Evolutionary conservation across 1,284 basidiomycete genomes (phyloP).

Genomic region (Melampsora abietis-canadensis): DNA sequence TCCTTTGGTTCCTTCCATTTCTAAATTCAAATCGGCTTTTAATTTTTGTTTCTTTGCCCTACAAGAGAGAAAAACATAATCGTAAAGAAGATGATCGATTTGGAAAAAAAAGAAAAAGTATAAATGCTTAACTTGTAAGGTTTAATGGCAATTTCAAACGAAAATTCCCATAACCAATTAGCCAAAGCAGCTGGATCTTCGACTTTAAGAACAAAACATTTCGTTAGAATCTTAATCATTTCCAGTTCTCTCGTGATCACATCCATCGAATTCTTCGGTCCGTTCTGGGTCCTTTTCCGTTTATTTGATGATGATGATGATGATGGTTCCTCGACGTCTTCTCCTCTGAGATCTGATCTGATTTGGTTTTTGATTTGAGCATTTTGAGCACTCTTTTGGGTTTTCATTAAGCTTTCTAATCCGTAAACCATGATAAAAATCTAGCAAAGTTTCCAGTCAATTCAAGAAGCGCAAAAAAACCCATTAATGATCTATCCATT

Average conservation of each 20-base stretch:
- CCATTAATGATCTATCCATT: too few relatives aligned
- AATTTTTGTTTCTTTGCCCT: conserved; percentile 31
- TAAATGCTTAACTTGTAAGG: conserved; percentile 30
- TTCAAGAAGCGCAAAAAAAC: not conserved
- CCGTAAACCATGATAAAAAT: conserved; percentile 29
- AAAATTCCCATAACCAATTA: conserved; percentile 39
- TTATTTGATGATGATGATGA: not conserved
- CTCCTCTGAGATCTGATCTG: not conserved
- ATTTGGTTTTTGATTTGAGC: not conserved
- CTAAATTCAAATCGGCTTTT: conserved; percentile 25
- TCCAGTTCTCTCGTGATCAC: conserved; percentile 26
- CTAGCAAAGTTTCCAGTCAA: not conserved
- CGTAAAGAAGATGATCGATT: too few relatives aligned
- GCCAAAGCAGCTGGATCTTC: conserved; percentile 23
- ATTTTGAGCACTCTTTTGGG: not conserved
- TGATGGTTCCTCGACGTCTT: not conserved
- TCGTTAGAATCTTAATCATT: conserved; percentile 25
- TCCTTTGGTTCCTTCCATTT: conserved; percentile 11
- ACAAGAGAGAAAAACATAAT: too few relatives aligned
- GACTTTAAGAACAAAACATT: conserved; percentile 16
- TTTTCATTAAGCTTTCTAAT: conserved; percentile 28
- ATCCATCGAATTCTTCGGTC: conserved; percentile 16
- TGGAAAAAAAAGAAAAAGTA: not conserved
- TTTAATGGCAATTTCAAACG: conserved; percentile 23
- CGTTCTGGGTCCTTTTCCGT: too few relatives aligned